phyloP scores from a whole-genome alignment of 2,329 filamentous ascomycete species.

The Talaromyces sp. region DNA sequence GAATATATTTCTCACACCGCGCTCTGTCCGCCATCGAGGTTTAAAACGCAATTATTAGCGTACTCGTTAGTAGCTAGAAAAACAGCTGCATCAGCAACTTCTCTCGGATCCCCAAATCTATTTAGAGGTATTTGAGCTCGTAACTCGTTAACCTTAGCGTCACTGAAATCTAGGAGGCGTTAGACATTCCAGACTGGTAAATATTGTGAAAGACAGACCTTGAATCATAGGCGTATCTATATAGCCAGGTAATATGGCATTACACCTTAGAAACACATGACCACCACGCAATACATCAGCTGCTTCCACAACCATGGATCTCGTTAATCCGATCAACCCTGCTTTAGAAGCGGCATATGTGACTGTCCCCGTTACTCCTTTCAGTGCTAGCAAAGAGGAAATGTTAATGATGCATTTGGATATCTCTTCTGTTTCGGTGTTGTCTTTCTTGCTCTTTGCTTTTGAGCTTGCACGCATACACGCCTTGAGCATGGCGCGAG shows the following conservation, averaged over 20 bases:
- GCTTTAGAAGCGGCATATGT: conserved; percentile 79
- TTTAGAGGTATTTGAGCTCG: conserved; percentile 58
- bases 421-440: conserved; percentile 36
- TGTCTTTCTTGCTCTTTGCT: conserved; percentile 18
- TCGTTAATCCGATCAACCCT: conserved; percentile 63
- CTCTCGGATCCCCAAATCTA: conserved; percentile 65
- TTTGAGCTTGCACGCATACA: conserved; percentile 32
- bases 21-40: conserved; percentile 80
- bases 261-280: conserved; percentile 64
- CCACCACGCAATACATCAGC: conserved; percentile 54
- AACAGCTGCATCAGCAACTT: conserved; percentile 76
- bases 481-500: conserved; percentile 37
- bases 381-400: conserved; percentile 68
- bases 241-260: conserved; percentile 79
- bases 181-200: not conserved
- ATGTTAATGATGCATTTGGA: conserved; percentile 80
- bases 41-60: conserved; percentile 82
- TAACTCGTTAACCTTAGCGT: conserved; percentile 28
- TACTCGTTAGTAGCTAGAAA: conserved; percentile 77
- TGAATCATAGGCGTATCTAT: conserved; percentile 76
- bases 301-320: conserved; percentile 35
- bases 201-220: not conserved
- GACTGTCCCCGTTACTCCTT: conserved; percentile 66
- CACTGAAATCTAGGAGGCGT: conserved; percentile 41
- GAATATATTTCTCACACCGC: conserved; percentile 47